Conservation (phyloP, 2,329 filamentous ascomycete species). For the Calonectria pauciramosa region DNA sequence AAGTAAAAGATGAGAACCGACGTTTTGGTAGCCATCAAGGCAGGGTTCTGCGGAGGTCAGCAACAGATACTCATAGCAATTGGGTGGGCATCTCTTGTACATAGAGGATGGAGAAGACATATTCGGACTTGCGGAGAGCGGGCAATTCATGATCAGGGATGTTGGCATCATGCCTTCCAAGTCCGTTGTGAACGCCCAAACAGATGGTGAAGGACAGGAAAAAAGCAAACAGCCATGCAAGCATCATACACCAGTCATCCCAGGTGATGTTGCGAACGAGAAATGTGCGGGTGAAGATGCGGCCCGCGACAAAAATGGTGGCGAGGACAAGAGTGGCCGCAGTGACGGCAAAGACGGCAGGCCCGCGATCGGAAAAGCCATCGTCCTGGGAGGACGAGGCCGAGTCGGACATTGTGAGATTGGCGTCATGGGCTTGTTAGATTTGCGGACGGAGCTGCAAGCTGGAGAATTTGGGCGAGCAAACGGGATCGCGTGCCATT, state of each 20-base stretch:
- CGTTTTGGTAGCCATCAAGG: slow-evolving; percentile 91
- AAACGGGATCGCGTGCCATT: slow-evolving; percentile 38
- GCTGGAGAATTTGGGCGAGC: slow-evolving; percentile 35
- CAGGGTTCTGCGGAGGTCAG: slow-evolving; percentile 76
- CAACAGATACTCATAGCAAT: not conserved
- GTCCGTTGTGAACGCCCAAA: slow-evolving; percentile 72
- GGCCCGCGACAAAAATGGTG: slow-evolving; percentile 80
- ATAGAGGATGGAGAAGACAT: slow-evolving; percentile 75
- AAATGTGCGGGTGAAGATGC: slow-evolving; percentile 78
- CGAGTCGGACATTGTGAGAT: slow-evolving; percentile 45
- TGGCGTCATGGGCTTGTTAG: slow-evolving; percentile 42
- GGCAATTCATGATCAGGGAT: slow-evolving; percentile 65
- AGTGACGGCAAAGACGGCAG: slow-evolving; percentile 78
- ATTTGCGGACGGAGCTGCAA: slow-evolving; percentile 27
- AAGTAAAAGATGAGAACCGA: slow-evolving; percentile 95
- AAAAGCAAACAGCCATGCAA: slow-evolving; percentile 82
- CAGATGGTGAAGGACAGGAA: slow-evolving; percentile 77
- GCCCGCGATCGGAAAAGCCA: slow-evolving; percentile 65
- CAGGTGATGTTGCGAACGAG: slow-evolving; percentile 79
- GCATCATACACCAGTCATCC: slow-evolving; percentile 86
- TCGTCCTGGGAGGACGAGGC: slow-evolving; percentile 36
- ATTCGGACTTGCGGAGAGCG: slow-evolving; percentile 71
- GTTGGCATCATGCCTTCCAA: slow-evolving; percentile 76
- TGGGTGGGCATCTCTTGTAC: slow-evolving; percentile 53
- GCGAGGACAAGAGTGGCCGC: slow-evolving; percentile 77